Evolutionary conservation across 495 filamentous ascomycete species (phyloP).

Genomic region (Neurospora africana): DNA sequence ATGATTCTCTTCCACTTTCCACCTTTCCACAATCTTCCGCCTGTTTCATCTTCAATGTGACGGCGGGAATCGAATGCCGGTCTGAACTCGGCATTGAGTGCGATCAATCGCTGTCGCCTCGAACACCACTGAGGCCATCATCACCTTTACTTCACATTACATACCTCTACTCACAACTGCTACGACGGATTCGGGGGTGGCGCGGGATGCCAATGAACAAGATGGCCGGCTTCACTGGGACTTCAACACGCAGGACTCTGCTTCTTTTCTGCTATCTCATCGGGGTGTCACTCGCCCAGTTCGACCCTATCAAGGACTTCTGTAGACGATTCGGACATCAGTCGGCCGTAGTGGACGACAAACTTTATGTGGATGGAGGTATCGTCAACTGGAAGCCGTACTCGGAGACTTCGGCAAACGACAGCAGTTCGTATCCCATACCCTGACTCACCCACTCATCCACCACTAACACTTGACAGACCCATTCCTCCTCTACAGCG

Average conservation of each 20-base stretch:
- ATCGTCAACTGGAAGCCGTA: slow-evolving; percentile 36
- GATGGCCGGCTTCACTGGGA: background rate
- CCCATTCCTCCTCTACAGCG: slow-evolving; percentile 35
- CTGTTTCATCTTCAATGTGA: background rate
- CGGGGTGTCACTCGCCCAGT: slow-evolving; percentile 3
- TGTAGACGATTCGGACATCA: slow-evolving; percentile 43
- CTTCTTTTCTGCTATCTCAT: background rate
- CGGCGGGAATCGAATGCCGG: background rate
- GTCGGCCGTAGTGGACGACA: slow-evolving; percentile 38
- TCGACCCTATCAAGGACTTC: slow-evolving; percentile 37
- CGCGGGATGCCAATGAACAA: background rate
- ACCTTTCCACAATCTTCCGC: background rate
- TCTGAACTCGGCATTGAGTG: background rate
- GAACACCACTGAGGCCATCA: background rate
- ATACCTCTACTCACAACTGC: background rate
- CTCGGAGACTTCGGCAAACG: slow-evolving; percentile 34
- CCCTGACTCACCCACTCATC: background rate
- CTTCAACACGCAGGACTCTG: background rate
- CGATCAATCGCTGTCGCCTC: background rate
- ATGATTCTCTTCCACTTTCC: background rate
- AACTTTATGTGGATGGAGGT: slow-evolving; percentile 47
- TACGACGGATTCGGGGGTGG: background rate
- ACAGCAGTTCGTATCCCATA: slow-evolving; percentile 29
- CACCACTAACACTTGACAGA: slow-evolving; percentile 19
- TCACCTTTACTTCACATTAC: background rate